A percentile compares a stretch with the other conserved stretches of the same genome.
phyloP scores from a whole-genome alignment of 1,139 yeast species.

The Scheffersomyces stambukii region DNA sequence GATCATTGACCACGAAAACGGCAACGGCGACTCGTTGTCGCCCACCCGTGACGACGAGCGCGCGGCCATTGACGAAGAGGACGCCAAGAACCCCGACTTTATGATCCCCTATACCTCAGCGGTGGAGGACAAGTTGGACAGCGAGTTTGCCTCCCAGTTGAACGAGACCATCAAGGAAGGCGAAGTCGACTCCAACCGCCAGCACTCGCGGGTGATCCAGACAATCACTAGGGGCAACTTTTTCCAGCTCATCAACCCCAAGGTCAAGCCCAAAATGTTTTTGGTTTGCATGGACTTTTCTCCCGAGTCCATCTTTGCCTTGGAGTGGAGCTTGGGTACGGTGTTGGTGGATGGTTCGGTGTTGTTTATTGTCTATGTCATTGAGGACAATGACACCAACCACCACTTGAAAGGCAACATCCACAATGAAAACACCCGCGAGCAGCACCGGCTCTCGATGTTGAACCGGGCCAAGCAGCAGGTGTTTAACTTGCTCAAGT shows the following conservation, averaged over 20 bases:
- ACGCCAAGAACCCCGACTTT: slow-evolving; percentile 25
- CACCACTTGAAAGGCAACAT: slow-evolving; percentile 42
- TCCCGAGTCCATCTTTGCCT: slow-evolving; percentile 79
- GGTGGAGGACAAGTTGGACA: slow-evolving; percentile 63
- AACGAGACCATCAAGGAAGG: slow-evolving; percentile 60
- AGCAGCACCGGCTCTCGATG: slow-evolving; percentile 51
- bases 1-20: slow-evolving; percentile 46
- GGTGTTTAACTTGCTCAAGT: slow-evolving; percentile 54
- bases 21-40: slow-evolving; percentile 8
- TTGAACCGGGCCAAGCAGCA: slow-evolving; percentile 59
- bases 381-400: slow-evolving; percentile 59
- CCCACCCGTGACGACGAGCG: slow-evolving; percentile 7
- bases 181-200: slow-evolving; percentile 53
- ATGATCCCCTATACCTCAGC: slow-evolving; percentile 70
- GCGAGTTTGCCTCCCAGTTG: slow-evolving; percentile 57
- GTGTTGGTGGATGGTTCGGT: slow-evolving; percentile 83
- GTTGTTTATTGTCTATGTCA: slow-evolving; percentile 72
- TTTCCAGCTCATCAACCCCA: slow-evolving; percentile 50
- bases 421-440: slow-evolving; percentile 41
- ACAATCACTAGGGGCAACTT: slow-evolving; percentile 71
- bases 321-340: slow-evolving; percentile 89
- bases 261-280: slow-evolving; percentile 60
- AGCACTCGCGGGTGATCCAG: slow-evolving; percentile 56
- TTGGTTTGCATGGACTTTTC: slow-evolving; percentile 78
- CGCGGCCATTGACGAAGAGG: slow-evolving; percentile 5